A percentile compares a stretch with the other conserved stretches of the same genome.
phyloP scores from a whole-genome alignment of 805 yeast genomes.

The Myxozyma geophila region DNA sequence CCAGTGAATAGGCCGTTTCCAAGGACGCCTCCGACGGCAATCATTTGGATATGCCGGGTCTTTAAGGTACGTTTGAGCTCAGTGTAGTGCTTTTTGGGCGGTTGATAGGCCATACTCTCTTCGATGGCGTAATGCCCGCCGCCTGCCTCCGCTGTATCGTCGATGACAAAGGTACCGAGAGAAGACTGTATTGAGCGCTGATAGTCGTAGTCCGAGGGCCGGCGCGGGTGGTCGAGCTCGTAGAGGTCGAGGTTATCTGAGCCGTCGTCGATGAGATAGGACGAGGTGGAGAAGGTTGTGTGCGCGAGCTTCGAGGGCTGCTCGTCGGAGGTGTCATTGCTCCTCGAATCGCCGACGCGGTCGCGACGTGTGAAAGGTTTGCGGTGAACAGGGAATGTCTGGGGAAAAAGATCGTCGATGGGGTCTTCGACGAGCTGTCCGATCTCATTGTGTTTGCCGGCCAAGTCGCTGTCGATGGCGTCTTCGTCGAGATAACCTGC shows the following conservation, averaged over 20 bases:
- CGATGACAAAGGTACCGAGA: conserved; percentile 30
- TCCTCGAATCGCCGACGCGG: neutral
- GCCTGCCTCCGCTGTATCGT: conserved; percentile 31
- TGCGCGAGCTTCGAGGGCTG: conserved; percentile 6
- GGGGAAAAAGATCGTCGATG: conserved; percentile 32
- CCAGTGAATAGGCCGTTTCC: conserved; percentile 81
- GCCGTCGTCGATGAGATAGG: neutral
- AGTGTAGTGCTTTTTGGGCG: conserved; percentile 20
- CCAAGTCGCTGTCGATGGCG: conserved; percentile 32
- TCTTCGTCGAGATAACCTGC: conserved; percentile 3
- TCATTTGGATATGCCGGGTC: conserved; percentile 69
- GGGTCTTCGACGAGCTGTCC: conserved; percentile 16
- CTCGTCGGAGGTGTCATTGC: conserved; percentile 7
- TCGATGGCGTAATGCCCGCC: conserved; percentile 33
- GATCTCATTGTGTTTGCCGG: neutral
- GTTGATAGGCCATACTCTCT: conserved; percentile 17
- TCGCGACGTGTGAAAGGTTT: neutral
- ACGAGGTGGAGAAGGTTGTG: neutral
- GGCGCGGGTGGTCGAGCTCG: conserved; percentile 6
- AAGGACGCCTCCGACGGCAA: conserved; percentile 74
- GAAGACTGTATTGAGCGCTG: conserved; percentile 26
- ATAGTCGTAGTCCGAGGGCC: conserved; percentile 14
- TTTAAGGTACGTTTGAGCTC: conserved; percentile 49
- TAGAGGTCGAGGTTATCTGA: conserved; percentile 6
- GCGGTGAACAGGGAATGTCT: conserved; percentile 19